phyloP scores from a whole-genome alignment of 2,329 filamentous ascomycete species.

The Alternaria metachromatica region DNA sequence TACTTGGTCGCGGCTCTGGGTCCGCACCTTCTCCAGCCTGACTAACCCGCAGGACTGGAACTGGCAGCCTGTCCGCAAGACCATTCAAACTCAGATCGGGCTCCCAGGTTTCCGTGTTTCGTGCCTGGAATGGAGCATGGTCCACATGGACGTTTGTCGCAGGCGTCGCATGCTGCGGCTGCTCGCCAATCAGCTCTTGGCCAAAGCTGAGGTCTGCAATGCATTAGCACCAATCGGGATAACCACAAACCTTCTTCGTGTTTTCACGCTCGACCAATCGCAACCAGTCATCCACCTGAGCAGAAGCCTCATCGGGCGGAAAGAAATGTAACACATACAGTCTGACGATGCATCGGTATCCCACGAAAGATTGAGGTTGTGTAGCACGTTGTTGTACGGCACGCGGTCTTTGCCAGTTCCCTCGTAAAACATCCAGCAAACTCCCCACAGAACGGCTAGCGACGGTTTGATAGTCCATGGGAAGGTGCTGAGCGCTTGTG shows the following conservation, averaged over 20 bases:
- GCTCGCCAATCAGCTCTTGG: slow-evolving; percentile 36
- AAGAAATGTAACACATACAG: slow-evolving; percentile 41
- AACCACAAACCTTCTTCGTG: not conserved
- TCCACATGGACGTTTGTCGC: slow-evolving; percentile 25
- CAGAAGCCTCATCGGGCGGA: slow-evolving; percentile 1
- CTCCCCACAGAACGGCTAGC: slow-evolving; percentile 53
- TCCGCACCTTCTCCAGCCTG: slow-evolving; percentile 20
- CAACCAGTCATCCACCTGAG: not conserved
- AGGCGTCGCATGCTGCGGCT: slow-evolving; percentile 36
- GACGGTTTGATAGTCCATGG: slow-evolving; percentile 55
- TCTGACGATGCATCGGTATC: slow-evolving; percentile 37
- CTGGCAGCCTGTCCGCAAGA: slow-evolving; percentile 26
- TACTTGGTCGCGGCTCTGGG: slow-evolving; percentile 29
- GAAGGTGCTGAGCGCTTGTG: slow-evolving; percentile 50
- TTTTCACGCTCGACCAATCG: not conserved
- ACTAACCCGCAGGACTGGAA: slow-evolving; percentile 22
- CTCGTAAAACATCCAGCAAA: slow-evolving; percentile 52
- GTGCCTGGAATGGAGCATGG: slow-evolving; percentile 36
- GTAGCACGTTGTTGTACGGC: slow-evolving; percentile 32
- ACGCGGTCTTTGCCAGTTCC: slow-evolving; percentile 23
- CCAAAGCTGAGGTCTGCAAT: slow-evolving; percentile 43
- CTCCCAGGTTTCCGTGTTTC: slow-evolving; percentile 38
- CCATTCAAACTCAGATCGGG: slow-evolving; percentile 25
- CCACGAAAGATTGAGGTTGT: slow-evolving; percentile 37
- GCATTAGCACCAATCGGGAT: slow-evolving; percentile 10